These are phyloP conservation scores for Nigrograna mackinnonii DNA, from an alignment of 2,329 filamentous ascomycete species.

Conservation along the genomic window DNA sequence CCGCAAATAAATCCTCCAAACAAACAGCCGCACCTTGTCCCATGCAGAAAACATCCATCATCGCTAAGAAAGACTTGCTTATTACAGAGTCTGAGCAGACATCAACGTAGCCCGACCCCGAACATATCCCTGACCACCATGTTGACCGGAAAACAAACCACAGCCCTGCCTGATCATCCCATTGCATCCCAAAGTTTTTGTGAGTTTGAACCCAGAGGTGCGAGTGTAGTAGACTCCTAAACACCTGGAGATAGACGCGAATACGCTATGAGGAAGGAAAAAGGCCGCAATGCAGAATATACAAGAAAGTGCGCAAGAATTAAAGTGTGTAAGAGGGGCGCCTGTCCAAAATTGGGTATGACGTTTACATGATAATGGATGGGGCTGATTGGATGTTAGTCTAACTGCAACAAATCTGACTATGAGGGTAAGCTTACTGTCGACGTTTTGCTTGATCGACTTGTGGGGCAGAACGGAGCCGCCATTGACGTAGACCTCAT, in stretches of 20 bases:
- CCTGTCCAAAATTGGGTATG: neutral
- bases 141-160: neutral
- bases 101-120: too few relatives aligned
- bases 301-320: slow-evolving; percentile 37
- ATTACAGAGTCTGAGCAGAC: too few relatives aligned
- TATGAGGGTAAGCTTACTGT: slow-evolving; percentile 49
- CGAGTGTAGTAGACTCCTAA: slow-evolving; percentile 7
- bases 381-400: slow-evolving; percentile 37
- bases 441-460: slow-evolving; percentile 98
- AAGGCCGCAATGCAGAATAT: slow-evolving; percentile 31
- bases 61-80: too few relatives aligned
- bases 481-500: slow-evolving; percentile 98
- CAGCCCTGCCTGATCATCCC: too few relatives aligned
- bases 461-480: slow-evolving; percentile 95
- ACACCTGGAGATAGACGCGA: slow-evolving; percentile 2
- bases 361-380: slow-evolving; percentile 51
- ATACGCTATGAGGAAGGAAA: slow-evolving; percentile 8
- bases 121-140: neutral
- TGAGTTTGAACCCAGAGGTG: slow-evolving; percentile 3
- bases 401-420: slow-evolving; percentile 1
- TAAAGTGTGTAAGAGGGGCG: slow-evolving; percentile 14
- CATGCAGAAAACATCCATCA: too few relatives aligned
- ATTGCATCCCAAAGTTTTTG: neutral
- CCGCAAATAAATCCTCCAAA: too few relatives aligned
- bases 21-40: too few relatives aligned